phyloP scores from a whole-genome alignment of 495 filamentous ascomycete species.

The Xylaria cubensis region DNA sequence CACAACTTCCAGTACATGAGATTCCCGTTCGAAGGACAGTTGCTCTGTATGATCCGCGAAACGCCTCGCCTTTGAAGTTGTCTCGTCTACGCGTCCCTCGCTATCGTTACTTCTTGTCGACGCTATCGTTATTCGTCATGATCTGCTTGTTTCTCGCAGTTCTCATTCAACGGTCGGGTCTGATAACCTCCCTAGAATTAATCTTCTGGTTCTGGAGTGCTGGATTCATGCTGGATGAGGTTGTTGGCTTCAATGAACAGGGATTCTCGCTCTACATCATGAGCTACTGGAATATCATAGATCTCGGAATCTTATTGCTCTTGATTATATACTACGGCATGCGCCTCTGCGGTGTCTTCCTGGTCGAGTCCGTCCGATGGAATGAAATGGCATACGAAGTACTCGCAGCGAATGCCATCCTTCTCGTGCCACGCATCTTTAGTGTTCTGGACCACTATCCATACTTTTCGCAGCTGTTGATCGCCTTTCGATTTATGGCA shows the following conservation, averaged over 20 bases:
- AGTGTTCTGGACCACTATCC: conserved; percentile 91
- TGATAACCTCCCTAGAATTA: conserved; percentile 81
- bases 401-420: conserved; percentile 83
- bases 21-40: conserved; percentile 71
- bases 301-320: conserved; percentile 85
- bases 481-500: conserved; percentile 92
- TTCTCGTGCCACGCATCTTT: conserved; percentile 89
- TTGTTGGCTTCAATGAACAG: conserved; percentile 91
- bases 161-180: conserved; percentile 67
- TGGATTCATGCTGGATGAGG: conserved; percentile 95
- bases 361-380: conserved; percentile 71
- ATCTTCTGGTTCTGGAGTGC: conserved; percentile 97
- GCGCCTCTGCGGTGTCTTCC: conserved; percentile 81
- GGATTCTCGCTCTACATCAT: conserved; percentile 94
- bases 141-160: conserved; percentile 85
- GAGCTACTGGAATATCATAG: conserved; percentile 97
- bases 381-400: conserved; percentile 89
- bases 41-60: conserved; percentile 85
- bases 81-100: conserved; percentile 87
- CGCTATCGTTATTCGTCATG: conserved; percentile 79
- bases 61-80: conserved; percentile 89
- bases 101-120: conserved; percentile 88
- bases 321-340: conserved; percentile 88
- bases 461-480: conserved; percentile 92
- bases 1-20: conserved; percentile 40